Conservation (phyloP, 2,329 filamentous ascomycete genomes). For the Penicillium capsulatum region DNA sequence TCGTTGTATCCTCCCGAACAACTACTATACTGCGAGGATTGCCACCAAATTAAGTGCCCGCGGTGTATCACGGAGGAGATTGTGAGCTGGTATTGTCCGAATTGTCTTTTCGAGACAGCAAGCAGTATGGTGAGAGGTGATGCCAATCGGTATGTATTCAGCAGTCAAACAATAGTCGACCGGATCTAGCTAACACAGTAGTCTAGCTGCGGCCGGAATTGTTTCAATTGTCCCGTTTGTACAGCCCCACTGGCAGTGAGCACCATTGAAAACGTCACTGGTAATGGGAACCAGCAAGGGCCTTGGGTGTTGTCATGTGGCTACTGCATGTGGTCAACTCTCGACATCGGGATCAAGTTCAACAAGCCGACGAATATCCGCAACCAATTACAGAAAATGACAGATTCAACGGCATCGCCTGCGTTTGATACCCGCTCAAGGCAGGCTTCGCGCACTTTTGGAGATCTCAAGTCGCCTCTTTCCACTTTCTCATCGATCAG, state of each 20-base stretch:
- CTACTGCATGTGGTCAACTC: slow-evolving; percentile 89
- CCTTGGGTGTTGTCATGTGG: slow-evolving; percentile 79
- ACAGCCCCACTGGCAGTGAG: slow-evolving; percentile 73
- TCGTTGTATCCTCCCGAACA: slow-evolving; percentile 90
- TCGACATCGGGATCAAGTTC: slow-evolving; percentile 85
- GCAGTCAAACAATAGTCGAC: neutral
- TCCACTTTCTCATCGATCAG: slow-evolving; percentile 35
- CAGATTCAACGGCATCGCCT: slow-evolving; percentile 39
- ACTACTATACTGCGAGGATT: slow-evolving; percentile 94
- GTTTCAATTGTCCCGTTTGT: slow-evolving; percentile 91
- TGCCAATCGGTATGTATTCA: slow-evolving; percentile 75
- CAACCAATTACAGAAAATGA: slow-evolving; percentile 69
- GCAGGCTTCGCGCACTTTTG: slow-evolving; percentile 38
- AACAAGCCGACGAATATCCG: slow-evolving; percentile 84
- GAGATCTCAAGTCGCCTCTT: slow-evolving; percentile 37
- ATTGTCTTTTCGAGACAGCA: slow-evolving; percentile 91
- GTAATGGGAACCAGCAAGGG: slow-evolving; percentile 43
- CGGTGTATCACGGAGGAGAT: slow-evolving; percentile 91
- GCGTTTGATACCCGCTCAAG: slow-evolving; percentile 30
- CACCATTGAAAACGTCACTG: slow-evolving; percentile 57
- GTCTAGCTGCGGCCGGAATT: slow-evolving; percentile 82
- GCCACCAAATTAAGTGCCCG: slow-evolving; percentile 90
- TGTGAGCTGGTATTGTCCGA: slow-evolving; percentile 91
- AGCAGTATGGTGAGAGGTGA: slow-evolving; percentile 89
- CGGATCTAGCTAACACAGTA: neutral